Evolutionary conservation across 176 grass and related monocot species (phyloP).

Genomic region (Tuctoria greenei): DNA sequence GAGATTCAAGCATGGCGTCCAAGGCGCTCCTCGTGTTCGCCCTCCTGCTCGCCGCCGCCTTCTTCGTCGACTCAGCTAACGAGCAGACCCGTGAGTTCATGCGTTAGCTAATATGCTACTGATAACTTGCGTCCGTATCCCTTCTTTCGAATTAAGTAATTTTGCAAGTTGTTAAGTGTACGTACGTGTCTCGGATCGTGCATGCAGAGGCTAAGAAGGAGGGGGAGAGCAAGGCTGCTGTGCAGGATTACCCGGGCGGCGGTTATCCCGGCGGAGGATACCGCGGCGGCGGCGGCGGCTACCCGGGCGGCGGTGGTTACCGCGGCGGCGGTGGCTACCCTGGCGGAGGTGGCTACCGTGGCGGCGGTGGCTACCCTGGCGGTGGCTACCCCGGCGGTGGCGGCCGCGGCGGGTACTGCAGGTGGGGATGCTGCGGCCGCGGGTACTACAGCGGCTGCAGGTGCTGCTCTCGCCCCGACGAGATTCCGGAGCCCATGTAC

Average conservation of each 20-base stretch:
- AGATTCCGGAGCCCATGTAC: slow-evolving; percentile 67
- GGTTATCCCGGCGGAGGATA: not conserved
- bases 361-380: not conserved
- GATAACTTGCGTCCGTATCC: too few species aligned
- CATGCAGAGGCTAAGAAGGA: slow-evolving; percentile 17
- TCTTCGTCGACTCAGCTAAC: slow-evolving; percentile 44
- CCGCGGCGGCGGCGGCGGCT: not conserved
- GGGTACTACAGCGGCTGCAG: slow-evolving; percentile 49
- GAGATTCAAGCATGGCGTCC: slow-evolving; percentile 17
- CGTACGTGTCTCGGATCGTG: not conserved
- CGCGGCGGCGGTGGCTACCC: not conserved
- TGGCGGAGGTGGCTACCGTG: not conserved
- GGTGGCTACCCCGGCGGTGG: slow-evolving; percentile 1
- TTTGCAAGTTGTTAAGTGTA: not conserved
- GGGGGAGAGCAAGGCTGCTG: not conserved
- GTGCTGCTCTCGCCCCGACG: slow-evolving; percentile 52
- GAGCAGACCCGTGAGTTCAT: slow-evolving; percentile 47
- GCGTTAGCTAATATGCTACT: not conserved
- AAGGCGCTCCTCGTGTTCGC: slow-evolving; percentile 47
- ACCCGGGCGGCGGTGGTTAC: not conserved
- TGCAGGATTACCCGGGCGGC: slow-evolving; percentile 17
- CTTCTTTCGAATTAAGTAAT: too few species aligned
- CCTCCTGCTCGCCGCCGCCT: slow-evolving; percentile 43
- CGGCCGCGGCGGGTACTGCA: slow-evolving; percentile 29
- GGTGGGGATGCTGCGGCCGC: slow-evolving; percentile 44